Evolutionary conservation across 371 early-diverging fungal species (phyloP), one percentile per base, ranked within the genome.

Genomic region (Edhazardia aedis): DNA sequence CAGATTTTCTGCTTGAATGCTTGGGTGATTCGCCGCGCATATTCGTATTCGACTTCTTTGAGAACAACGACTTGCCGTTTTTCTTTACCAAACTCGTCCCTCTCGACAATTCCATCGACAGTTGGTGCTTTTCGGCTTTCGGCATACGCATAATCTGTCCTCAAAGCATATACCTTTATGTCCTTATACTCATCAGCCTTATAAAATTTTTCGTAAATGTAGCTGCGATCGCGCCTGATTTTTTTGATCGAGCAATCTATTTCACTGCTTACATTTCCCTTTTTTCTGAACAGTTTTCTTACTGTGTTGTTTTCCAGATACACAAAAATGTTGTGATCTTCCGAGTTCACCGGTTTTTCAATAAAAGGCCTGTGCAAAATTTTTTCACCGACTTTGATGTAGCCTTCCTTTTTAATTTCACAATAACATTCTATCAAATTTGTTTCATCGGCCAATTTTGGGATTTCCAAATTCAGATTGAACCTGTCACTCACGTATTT

Each of bases 41-140:
- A 83, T 29, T 77, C 78, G 48, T 76, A 76, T 75, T 94, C 94
- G 40, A 79, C 78, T 1, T 74, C 67, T 0, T 78, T 79, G 14
- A 94, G 74, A 47, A 76, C 76, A 0, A 88, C 82, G 26, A 82
- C 76, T 59, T 84, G 85, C 7, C 94, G 80, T 56, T 89, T 80
- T 69, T 94, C 94, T 70, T 91, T 91, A 27, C 94, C 94, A 25
- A 86, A 86, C 26, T 84, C 78, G 69, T 88, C 88, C 37, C 94
- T 79, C 24, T 81, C 77, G 2, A 94, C 94, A 42, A 81, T 76
- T 1, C 94, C 94, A 68, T 94, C 94, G 3, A 90, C 90, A 0
- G 87, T 88, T 1, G 92, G 92, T 11, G 89, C 88, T 82, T 90
- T 90, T 72, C 94, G 79, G 6, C 89, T 90, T 67, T 94, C 94